Percentiles rank a stretch among this genome's conserved stretches.
phyloP scores from a whole-genome alignment of 163 green algal species.

The Dunaliella salina region DNA sequence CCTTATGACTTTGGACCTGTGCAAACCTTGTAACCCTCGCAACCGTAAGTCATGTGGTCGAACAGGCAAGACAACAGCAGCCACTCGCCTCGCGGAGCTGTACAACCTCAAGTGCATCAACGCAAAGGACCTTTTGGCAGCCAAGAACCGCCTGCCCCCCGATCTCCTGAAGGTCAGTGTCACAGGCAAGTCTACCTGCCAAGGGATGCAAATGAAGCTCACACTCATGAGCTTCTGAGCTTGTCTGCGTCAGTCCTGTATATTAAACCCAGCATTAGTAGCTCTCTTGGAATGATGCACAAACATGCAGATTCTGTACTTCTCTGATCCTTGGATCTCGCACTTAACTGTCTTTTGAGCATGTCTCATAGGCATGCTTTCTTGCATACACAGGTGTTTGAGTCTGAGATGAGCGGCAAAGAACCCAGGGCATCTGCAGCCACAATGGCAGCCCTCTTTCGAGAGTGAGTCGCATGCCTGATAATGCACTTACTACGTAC shows the following conservation, averaged over 20 bases:
- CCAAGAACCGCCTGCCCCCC: slow-evolving; percentile 15
- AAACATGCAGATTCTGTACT: background rate
- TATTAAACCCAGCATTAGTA: background rate
- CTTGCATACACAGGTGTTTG: slow-evolving; percentile 12
- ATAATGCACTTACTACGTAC: too few species aligned
- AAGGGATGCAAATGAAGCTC: background rate
- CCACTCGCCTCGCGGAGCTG: slow-evolving; percentile 19
- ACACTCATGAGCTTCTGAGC: background rate
- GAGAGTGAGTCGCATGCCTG: slow-evolving; percentile 7
- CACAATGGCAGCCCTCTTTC: slow-evolving; percentile 31
- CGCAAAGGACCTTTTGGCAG: slow-evolving; percentile 35
- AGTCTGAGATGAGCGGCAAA: slow-evolving; percentile 15
- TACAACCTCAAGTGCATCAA: slow-evolving; percentile 35
- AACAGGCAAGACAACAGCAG: slow-evolving; percentile 38
- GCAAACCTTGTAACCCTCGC: too few species aligned
- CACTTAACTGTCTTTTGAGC: background rate
- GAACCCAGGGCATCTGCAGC: slow-evolving; percentile 18
- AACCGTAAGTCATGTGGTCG: too few species aligned
- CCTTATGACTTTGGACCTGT: too few species aligned
- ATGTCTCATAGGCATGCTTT: too few species aligned
- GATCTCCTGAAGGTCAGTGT: slow-evolving; percentile 30
- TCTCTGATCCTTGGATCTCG: background rate
- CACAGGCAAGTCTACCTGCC: too few species aligned
- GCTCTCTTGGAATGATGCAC: background rate
- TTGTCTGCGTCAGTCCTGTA: background rate